Conservation (phyloP, 108 stramenopile genomes). For the Cylindrotheca fusiformis region DNA sequence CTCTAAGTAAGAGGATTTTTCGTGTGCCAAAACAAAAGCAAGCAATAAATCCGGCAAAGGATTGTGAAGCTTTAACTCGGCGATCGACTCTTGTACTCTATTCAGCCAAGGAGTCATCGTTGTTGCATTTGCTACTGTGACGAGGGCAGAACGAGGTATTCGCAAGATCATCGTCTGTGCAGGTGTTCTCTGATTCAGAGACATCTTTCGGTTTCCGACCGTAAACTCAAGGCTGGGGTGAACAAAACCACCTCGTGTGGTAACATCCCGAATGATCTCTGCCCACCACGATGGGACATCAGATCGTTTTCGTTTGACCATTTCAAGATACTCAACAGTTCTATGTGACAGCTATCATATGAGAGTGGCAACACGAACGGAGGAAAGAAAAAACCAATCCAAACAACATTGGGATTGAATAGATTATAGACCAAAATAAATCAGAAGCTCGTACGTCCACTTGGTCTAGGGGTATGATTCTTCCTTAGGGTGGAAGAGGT, state of each 20-base stretch:
- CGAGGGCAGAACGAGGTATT: too few relatives aligned
- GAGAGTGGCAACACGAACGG: too few relatives aligned
- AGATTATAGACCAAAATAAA: too few relatives aligned
- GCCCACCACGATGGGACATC: constrained; percentile 21
- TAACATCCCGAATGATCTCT: constrained; percentile 13
- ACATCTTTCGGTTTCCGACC: too few relatives aligned
- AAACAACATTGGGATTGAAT: too few relatives aligned
- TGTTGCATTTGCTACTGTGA: too few relatives aligned
- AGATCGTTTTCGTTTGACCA: constrained; percentile 17
- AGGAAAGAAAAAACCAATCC: neutral
- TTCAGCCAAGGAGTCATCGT: too few relatives aligned
- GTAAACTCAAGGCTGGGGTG: constrained; percentile 13
- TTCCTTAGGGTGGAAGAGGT: constrained; percentile 85
- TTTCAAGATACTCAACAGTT: too few relatives aligned
- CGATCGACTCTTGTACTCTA: too few relatives aligned
- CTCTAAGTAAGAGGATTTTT: constrained; percentile 15
- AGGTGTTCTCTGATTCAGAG: too few relatives aligned
- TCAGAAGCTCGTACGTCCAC: constrained; percentile 11
- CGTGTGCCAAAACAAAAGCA: constrained; percentile 9
- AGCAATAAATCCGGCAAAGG: constrained; percentile 4
- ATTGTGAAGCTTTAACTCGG: neutral
- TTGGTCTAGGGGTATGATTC: constrained; percentile 82
- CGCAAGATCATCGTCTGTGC: too few relatives aligned
- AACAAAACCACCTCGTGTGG: constrained; percentile 16
- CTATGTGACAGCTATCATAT: too few relatives aligned